Percentiles rank a stretch among this genome's conserved stretches.
phyloP scores from a whole-genome alignment of 768 basidiomycete genomes.

The Lentinula sp. region DNA sequence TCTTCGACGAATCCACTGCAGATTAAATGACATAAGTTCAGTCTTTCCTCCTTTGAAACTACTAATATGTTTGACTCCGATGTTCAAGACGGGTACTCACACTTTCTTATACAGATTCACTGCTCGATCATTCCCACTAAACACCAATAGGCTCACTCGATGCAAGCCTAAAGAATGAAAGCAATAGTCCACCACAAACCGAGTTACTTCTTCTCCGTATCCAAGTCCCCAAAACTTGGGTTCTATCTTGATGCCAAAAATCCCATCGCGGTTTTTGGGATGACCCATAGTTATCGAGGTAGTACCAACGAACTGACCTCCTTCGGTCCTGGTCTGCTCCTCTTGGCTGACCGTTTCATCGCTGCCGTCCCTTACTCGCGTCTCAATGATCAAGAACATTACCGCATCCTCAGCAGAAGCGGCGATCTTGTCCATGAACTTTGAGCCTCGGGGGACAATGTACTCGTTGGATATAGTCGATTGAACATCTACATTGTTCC shows the following conservation, averaged over 20 bases:
- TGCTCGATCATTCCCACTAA: constrained; percentile 31
- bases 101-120: constrained; percentile 32
- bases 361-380: constrained; percentile 6
- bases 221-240: constrained; percentile 29
- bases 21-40: not conserved
- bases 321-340: constrained; percentile 8
- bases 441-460: constrained; percentile 10
- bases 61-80: too few species aligned
- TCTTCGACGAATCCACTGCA: constrained; percentile 33
- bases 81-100: constrained; percentile 17
- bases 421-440: constrained; percentile 14
- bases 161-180: constrained; percentile 34
- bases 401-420: constrained; percentile 17
- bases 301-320: constrained; percentile 23
- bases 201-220: constrained; percentile 34
- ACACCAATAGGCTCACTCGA: constrained; percentile 32
- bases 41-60: too few species aligned
- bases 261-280: constrained; percentile 23
- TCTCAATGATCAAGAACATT: constrained; percentile 21
- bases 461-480: constrained; percentile 12
- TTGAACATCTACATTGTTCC: constrained; percentile 20
- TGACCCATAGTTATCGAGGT: constrained; percentile 19
- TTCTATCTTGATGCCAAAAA: constrained; percentile 24
- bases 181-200: constrained; percentile 33
- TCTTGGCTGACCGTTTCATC: not conserved